phyloP scores from a whole-genome alignment of 2,329 filamentous ascomycete genomes.

The Botrytis tulipae region DNA sequence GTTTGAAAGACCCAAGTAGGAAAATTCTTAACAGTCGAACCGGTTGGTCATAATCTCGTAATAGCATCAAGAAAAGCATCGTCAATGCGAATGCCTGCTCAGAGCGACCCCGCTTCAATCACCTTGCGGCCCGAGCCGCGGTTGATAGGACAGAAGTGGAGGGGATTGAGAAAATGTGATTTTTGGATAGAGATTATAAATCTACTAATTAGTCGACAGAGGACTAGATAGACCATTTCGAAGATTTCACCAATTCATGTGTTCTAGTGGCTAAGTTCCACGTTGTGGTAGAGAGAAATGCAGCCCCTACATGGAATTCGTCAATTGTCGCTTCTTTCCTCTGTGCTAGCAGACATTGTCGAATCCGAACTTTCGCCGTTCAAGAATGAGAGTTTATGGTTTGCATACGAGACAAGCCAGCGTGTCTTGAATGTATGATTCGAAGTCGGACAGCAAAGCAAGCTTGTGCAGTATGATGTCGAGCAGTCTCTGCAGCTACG shows the following conservation, averaged over 20 bases:
- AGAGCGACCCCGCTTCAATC: not conserved
- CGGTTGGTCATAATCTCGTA: not conserved
- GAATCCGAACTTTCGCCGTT: not conserved
- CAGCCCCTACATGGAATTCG: not conserved
- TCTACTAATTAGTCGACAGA: not conserved
- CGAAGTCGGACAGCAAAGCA: not conserved
- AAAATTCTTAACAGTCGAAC: no score
- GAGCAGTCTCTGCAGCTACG: not conserved
- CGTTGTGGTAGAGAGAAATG: not conserved
- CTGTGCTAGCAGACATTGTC: not conserved
- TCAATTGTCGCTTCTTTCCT: not conserved
- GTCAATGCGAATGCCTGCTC: not conserved
- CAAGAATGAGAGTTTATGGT: not conserved
- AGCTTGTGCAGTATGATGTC: not conserved
- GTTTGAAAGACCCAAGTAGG: not conserved
- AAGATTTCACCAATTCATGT: not conserved
- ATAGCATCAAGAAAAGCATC: not conserved
- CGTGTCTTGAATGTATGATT: not conserved
- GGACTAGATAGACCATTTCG: not conserved
- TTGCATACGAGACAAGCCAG: not conserved
- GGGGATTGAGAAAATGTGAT: not conserved
- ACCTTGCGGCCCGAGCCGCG: conserved; percentile 14
- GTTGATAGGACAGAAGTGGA: not conserved
- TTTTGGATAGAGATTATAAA: not conserved
- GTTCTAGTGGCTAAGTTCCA: not conserved